Evolutionary conservation across 306 rosid genomes (phyloP).

Genomic region (Spatholobus suberectus): DNA sequence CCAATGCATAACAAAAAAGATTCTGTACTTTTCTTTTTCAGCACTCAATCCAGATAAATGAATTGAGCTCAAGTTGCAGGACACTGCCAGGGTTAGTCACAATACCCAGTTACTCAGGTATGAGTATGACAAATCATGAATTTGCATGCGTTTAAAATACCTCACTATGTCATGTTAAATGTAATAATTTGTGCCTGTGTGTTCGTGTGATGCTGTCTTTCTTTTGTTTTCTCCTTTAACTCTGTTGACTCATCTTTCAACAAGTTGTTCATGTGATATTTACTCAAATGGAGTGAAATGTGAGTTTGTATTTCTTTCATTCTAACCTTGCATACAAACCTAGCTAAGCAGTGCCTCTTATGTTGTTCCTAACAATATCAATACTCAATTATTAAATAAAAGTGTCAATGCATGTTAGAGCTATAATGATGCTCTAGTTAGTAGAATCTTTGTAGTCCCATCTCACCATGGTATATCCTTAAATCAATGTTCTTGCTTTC

Average conservation of each 20-base stretch:
- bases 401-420: neutral
- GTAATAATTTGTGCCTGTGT: neutral
- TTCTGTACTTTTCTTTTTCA: too few species aligned
- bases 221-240: neutral
- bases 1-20: too few species aligned
- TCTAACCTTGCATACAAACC: neutral
- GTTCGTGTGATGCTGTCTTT: neutral
- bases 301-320: too few species aligned
- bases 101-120: too few species aligned
- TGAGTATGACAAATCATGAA: too few species aligned
- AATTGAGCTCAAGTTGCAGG: too few species aligned
- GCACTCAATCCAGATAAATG: too few species aligned
- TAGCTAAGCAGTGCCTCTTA: neutral
- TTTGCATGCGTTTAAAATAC: neutral
- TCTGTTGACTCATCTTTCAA: conserved; percentile 21
- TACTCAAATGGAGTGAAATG: neutral
- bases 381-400: neutral
- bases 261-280: neutral
- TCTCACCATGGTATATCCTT: neutral
- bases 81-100: too few species aligned
- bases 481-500: neutral
- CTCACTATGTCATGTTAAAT: neutral
- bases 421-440: neutral
- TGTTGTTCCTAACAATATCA: neutral
- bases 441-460: neutral